Evolutionary conservation across 768 basidiomycete species (phyloP).

Genomic region (Pulveroboletus sp.): DNA sequence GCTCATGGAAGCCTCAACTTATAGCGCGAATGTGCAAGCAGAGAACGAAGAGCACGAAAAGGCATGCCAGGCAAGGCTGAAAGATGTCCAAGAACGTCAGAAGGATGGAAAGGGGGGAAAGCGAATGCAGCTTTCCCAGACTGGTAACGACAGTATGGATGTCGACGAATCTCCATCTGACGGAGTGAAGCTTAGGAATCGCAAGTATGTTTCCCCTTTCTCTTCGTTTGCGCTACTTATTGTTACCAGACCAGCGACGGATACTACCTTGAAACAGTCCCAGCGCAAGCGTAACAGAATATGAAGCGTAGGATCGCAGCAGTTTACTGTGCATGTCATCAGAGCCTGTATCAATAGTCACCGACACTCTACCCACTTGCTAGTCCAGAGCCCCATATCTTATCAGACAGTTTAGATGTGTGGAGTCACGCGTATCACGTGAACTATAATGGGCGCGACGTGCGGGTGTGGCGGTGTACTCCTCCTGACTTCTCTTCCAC

Average conservation of each 20-base stretch:
- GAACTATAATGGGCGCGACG: slow-evolving; percentile 25
- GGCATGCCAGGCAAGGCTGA: slow-evolving; percentile 46
- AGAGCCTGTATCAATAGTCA: slow-evolving; percentile 10
- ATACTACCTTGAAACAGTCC: slow-evolving; percentile 42
- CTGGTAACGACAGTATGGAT: slow-evolving; percentile 49
- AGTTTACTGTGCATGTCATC: not conserved
- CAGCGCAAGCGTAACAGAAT: slow-evolving; percentile 57
- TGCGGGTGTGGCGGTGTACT: slow-evolving; percentile 13
- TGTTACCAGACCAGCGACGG: slow-evolving; percentile 31
- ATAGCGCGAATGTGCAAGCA: slow-evolving; percentile 37
- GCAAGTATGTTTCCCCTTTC: slow-evolving; percentile 45
- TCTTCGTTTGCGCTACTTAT: not conserved
- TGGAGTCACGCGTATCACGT: slow-evolving; percentile 28
- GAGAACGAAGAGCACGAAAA: slow-evolving; percentile 54
- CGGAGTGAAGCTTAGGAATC: slow-evolving; percentile 46
- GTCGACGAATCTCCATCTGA: slow-evolving; percentile 55
- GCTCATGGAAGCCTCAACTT: slow-evolving; percentile 50
- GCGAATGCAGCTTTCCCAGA: slow-evolving; percentile 14
- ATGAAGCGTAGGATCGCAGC: slow-evolving; percentile 17
- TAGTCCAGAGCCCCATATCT: not conserved
- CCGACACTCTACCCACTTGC: not conserved
- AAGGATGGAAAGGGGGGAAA: slow-evolving; percentile 50
- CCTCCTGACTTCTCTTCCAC: slow-evolving; percentile 23
- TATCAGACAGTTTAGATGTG: not conserved
- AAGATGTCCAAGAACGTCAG: slow-evolving; percentile 59